A percentile compares a stretch with the other conserved stretches of the same genome.
Evolutionary conservation across 2,329 filamentous ascomycete genomes (phyloP).

Genomic region (Monilinia laxa): DNA sequence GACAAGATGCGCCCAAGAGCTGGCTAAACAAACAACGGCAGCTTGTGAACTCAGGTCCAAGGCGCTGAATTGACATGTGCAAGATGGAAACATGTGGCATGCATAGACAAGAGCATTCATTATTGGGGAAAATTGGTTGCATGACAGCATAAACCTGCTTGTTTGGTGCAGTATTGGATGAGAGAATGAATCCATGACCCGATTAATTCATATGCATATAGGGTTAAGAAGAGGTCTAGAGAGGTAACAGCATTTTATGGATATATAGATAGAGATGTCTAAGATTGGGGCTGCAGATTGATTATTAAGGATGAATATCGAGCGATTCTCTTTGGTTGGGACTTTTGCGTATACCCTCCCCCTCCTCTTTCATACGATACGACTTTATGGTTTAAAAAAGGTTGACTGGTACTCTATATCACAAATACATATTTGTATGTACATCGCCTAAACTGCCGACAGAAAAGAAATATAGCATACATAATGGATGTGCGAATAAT

Average conservation of each 20-base stretch:
- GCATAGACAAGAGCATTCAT: background rate
- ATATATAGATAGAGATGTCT: conserved; percentile 24
- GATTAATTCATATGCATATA: conserved; percentile 12
- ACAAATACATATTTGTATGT: conserved; percentile 5
- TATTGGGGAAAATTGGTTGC: background rate
- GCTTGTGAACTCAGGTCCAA: conserved; percentile 54
- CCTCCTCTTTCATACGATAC: conserved; percentile 9
- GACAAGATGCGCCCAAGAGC: conserved; percentile 72
- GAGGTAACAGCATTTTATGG: conserved; percentile 20
- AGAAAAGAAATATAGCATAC: background rate
- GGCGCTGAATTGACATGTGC: conserved; percentile 27
- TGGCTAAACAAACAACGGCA: conserved; percentile 83
- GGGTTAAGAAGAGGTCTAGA: background rate
- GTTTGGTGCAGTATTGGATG: conserved; percentile 10
- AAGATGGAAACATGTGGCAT: background rate
- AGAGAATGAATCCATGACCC: conserved; percentile 19
- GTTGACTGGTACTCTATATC: conserved; percentile 6
- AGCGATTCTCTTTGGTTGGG: conserved; percentile 19
- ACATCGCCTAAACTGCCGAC: background rate
- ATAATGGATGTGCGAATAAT: background rate
- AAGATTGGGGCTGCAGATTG: conserved; percentile 22
- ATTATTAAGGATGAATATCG: conserved; percentile 18
- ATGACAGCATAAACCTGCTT: conserved; percentile 16
- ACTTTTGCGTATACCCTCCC: conserved; percentile 20
- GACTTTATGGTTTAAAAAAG: conserved; percentile 11